phyloP scores from a whole-genome alignment of 768 basidiomycete species.

The Paxillus rubicundulus region DNA sequence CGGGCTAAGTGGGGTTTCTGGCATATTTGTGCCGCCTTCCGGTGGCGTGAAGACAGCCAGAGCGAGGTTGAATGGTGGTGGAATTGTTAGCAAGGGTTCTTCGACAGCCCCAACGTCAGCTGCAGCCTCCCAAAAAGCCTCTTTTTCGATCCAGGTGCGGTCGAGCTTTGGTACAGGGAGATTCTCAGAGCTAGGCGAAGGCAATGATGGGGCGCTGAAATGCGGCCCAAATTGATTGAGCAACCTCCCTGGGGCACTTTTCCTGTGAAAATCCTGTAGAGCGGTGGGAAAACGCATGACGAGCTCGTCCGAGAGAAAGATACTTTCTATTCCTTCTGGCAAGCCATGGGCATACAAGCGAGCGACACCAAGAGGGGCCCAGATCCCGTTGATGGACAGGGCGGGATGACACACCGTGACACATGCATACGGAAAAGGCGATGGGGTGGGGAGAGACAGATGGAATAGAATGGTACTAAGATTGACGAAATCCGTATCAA shows the following conservation, averaged over 20 bases:
- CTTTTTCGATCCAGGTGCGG: constrained; percentile 4
- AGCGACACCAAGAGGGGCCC: constrained; percentile 63
- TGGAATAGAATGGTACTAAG: constrained; percentile 47
- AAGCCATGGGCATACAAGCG: constrained; percentile 39
- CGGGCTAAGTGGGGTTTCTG: constrained; percentile 55
- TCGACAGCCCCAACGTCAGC: constrained; percentile 19
- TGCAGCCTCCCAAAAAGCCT: constrained; percentile 20
- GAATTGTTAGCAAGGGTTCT: constrained; percentile 22
- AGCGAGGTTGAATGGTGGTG: constrained; percentile 29
- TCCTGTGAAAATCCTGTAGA: constrained; percentile 54
- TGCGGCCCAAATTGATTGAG: constrained; percentile 64
- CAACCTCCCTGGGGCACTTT: constrained; percentile 44
- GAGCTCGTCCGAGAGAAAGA: constrained; percentile 63
- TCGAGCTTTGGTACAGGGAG: constrained; percentile 4
- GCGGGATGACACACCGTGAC: constrained; percentile 53
- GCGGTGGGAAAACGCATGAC: constrained; percentile 62
- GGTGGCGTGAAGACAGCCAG: constrained; percentile 22
- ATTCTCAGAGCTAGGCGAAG: constrained; percentile 1
- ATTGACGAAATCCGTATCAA: constrained; percentile 80
- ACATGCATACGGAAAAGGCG: constrained; percentile 43
- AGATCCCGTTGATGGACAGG: constrained; percentile 55
- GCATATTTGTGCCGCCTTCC: constrained; percentile 4
- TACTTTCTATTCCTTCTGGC: constrained; percentile 38
- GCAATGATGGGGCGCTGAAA: constrained; percentile 49
- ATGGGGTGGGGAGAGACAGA: constrained; percentile 34